phyloP scores from a whole-genome alignment of 495 filamentous ascomycete species.

The Bacidia rubella region DNA sequence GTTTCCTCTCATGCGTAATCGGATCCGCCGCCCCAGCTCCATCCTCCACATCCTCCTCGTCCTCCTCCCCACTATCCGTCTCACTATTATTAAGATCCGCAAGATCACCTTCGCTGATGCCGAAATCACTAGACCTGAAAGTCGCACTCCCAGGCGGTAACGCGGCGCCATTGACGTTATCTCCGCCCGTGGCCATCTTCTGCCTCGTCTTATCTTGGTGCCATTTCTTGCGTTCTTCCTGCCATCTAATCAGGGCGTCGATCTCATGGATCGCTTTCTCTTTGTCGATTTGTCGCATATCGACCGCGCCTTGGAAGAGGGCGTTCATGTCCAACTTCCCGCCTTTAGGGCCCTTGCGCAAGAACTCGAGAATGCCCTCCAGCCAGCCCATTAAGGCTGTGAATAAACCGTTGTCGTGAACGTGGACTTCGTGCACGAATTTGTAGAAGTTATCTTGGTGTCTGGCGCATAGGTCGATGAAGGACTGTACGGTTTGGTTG shows the following conservation, averaged over 20 bases:
- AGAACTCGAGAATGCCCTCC: constrained; percentile 88
- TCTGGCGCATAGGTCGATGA: constrained; percentile 91
- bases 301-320: constrained; percentile 65
- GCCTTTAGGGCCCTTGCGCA: constrained; percentile 68
- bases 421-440: constrained; percentile 94
- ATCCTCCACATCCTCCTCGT: constrained; percentile 50
- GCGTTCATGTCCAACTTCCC: constrained; percentile 87
- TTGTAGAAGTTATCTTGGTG: constrained; percentile 98
- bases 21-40: constrained; percentile 70
- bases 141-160: constrained; percentile 33
- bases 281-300: constrained; percentile 52
- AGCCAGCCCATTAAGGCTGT: constrained; percentile 94
- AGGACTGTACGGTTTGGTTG: constrained; percentile 96
- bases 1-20: constrained; percentile 69
- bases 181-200: constrained; percentile 89
- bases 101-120: constrained; percentile 46
- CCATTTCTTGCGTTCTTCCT: constrained; percentile 89
- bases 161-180: constrained; percentile 20
- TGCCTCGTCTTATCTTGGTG: constrained; percentile 93
- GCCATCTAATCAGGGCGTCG: constrained; percentile 77
- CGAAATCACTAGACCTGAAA: constrained; percentile 74
- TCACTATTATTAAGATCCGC: constrained; percentile 17
- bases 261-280: constrained; percentile 66
- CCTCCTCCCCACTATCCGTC: constrained; percentile 8
- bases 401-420: constrained; percentile 95